Conservation (phyloP, 495 filamentous ascomycete genomes). For the Pseudevernia furfuracea region DNA sequence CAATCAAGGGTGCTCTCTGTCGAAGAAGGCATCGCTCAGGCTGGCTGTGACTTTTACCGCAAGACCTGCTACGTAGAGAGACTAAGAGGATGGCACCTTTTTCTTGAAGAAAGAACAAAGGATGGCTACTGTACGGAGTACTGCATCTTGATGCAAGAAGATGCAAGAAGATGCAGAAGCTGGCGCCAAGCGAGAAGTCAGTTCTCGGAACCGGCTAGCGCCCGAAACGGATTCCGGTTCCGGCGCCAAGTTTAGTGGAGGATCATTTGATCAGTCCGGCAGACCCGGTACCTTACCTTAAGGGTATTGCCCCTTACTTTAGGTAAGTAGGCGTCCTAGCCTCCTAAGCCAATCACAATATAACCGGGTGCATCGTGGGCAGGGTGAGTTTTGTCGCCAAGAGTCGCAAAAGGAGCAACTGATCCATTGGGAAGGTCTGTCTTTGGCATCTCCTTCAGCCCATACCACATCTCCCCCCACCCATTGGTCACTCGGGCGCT, state of each 20-base stretch:
- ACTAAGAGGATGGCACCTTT: background rate
- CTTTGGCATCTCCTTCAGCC: no score
- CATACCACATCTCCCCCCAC: background rate
- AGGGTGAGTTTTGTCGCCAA: no score
- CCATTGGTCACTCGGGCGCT: background rate
- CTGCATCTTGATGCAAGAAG: no score
- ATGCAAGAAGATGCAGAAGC: background rate
- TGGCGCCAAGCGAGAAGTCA: background rate
- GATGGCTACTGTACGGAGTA: background rate
- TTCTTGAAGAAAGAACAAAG: background rate
- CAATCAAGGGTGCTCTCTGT: background rate
- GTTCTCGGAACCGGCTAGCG: background rate
- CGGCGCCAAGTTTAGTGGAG: background rate
- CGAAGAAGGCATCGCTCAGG: background rate
- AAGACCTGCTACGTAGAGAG: background rate
- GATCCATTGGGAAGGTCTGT: background rate
- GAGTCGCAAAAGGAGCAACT: background rate
- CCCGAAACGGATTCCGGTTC: background rate
- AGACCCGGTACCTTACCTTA: background rate
- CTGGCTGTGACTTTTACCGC: background rate
- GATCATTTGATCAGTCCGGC: background rate
- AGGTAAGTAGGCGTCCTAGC: no score
- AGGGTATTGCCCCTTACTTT: no score
- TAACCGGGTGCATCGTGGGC: background rate
- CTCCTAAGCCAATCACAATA: no score